Evolutionary conservation across 495 filamentous ascomycete genomes (phyloP), one percentile per base, ranked within the genome.

Genomic region (Aspergillus cavernicola): DNA sequence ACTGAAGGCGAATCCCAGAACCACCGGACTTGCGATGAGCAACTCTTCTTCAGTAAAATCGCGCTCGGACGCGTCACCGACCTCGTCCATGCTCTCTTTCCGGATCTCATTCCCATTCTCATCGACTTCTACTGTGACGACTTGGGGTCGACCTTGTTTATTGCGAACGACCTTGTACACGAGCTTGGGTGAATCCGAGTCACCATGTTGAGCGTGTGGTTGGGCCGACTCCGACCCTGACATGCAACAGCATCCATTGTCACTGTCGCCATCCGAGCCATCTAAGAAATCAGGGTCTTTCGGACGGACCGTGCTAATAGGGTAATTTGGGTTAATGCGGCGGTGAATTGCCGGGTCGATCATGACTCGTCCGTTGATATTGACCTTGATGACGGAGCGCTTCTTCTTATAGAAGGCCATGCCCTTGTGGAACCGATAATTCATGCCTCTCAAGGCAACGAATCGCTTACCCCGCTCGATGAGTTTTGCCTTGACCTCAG

Each of bases 281-380:
- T 84, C 81, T 1, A 88, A 58, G 7, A 85, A 72, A 60, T 92
- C 89, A 13, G 81, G 79, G 50, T 92, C 86, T 52, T 88, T 86
- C 10, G 86, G 84, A 48, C 88, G 84, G 36, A 95, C 85, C 0
- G 82, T 83, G 44, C 85, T 89, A 63, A 96, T 85, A 13, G 82
- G 80, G 60, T 96, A 96, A 59, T 96, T 96, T 1, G 91, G 90
- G 56, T 92, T 90, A 54, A 93, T 89, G 3, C 90, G 82, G 20
- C 91, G 81, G 72, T 92, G 89, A 46, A 89, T 91, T 12, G 84
- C 84, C 0, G 91, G 87, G 62, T 97, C 92, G 32, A 96, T 79
- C 92, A 96, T 96, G 55, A 96, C 83, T 41, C 92, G 84, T 26
- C 89, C 87, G 57, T 95, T 95, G 72, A 95, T 87, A 53, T 91